Percentiles rank a stretch among this genome's conserved stretches.
Evolutionary conservation across 805 yeast genomes (phyloP).

Genomic region (Pichia manshurica): DNA sequence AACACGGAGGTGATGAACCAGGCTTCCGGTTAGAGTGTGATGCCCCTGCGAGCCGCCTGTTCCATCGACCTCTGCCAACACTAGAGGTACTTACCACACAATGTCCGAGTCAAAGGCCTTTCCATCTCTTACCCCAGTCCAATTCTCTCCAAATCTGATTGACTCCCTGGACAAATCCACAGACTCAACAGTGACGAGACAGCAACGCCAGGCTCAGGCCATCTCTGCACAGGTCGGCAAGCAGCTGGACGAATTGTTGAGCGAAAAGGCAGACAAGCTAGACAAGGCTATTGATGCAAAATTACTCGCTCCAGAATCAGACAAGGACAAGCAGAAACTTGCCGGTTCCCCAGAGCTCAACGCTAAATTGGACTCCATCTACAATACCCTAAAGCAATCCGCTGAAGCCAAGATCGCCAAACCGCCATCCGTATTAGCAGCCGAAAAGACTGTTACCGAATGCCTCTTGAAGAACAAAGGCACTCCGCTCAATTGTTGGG

Average conservation of each 20-base stretch:
- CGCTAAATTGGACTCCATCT: conserved; percentile 32
- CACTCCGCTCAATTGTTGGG: conserved; percentile 75
- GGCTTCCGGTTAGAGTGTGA: too few relatives aligned
- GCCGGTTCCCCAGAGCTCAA: conserved; percentile 24
- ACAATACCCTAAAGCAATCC: conserved; percentile 30
- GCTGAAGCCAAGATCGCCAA: conserved; percentile 26
- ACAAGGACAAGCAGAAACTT: conserved; percentile 24
- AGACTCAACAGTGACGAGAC: conserved; percentile 37
- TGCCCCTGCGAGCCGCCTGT: too few relatives aligned
- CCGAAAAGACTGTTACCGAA: conserved; percentile 45
- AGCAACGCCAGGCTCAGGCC: conserved; percentile 60
- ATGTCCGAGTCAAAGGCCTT: conserved; percentile 13
- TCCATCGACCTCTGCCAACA: too few relatives aligned
- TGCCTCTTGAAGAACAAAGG: conserved; percentile 63
- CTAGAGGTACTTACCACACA: too few relatives aligned
- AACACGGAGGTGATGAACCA: too few relatives aligned
- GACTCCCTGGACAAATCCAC: conserved; percentile 93
- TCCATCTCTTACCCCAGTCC: conserved; percentile 14
- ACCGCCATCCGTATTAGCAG: conserved; percentile 37
- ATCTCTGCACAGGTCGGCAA: conserved; percentile 60
- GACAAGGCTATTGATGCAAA: neutral
- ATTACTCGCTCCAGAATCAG: conserved; percentile 11
- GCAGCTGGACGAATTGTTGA: conserved; percentile 37
- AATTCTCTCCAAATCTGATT: conserved; percentile 68
- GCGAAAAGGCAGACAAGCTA: neutral